Evolutionary conservation across 371 early-diverging fungal species (phyloP).

Genomic region (Rhizopus stolonifer): DNA sequence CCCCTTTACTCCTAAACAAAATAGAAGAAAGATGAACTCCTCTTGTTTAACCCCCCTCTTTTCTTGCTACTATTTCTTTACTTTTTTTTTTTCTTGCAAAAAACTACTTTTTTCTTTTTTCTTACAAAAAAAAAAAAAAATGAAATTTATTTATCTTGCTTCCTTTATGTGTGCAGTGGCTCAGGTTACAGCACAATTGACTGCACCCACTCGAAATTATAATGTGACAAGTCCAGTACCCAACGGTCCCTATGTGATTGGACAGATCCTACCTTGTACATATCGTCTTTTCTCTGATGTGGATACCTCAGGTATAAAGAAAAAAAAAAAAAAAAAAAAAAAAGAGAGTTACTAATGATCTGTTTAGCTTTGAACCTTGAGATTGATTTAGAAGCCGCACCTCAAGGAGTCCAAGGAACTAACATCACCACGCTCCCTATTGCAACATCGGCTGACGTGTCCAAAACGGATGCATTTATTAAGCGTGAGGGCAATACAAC

Average conservation of each 20-base stretch:
- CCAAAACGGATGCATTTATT: slow-evolving; percentile 39
- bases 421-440: slow-evolving; percentile 30
- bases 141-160: slow-evolving; percentile 3
- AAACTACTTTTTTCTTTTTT: not conserved
- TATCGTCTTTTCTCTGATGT: slow-evolving; percentile 44
- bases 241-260: slow-evolving; percentile 47
- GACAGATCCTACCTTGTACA: slow-evolving; percentile 48
- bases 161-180: not conserved
- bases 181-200: slow-evolving; percentile 30
- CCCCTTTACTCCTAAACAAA: slow-evolving; percentile 8
- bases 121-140: not conserved
- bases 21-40: not conserved
- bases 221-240: slow-evolving; percentile 42
- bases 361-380: slow-evolving; percentile 32
- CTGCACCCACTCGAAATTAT: slow-evolving; percentile 44
- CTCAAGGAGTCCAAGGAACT: slow-evolving; percentile 8
- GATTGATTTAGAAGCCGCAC: slow-evolving; percentile 26
- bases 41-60: too few relatives aligned
- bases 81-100: not conserved
- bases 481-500: slow-evolving; percentile 45
- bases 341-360: not conserved
- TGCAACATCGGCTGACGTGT: slow-evolving; percentile 39
- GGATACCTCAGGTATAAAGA: slow-evolving; percentile 43
- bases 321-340: not conserved
- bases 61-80: not conserved